Base-by-base conservation (phyloP, 345 rosid species). In the Laguncularia racemosa region DNA sequence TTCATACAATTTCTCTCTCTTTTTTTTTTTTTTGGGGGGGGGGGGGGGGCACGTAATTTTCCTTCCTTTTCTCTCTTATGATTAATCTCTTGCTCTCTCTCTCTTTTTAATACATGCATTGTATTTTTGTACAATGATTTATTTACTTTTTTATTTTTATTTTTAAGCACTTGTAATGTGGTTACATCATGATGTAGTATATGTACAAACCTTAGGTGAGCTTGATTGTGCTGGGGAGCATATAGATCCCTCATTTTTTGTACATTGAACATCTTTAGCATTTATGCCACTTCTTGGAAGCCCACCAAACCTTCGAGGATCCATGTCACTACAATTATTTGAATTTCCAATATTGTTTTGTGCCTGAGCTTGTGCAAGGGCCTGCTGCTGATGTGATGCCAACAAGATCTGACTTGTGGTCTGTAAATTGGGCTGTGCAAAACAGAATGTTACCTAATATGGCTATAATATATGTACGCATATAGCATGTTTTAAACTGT, bases 351-450 rank as follows among this genome's bases (percentile, higher is more conserved):
- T 67, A 68, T 71, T 73, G 58, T 77, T 64, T 53, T 73, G 84
- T 46, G 76, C 59, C 58, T 78, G 81, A 46, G 76, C 79, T 20
- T 82, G 79, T 55, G 84, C 81, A 72, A 78, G 64, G 52, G 78
- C 68, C 61, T 78, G 86, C 52, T 78, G 84, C 50, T 78, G 86
- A 26, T 76, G 82, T 50, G 86, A 76, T 38, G 79, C 60, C 67
- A 79, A 62, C 55, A 75, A 81, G 70, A 72, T 65, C 57, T 81
- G 90, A 63, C 73, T 81, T 46, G 73, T 81, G 43, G 58, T 55
- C 56, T 70, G 83, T 57, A 71, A 48, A 64, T 64, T 77, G 59
- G 82, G 73, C 68, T 81, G 74, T 16, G 51, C 65, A 62, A 43
- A 48, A 16, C 19, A 52, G 40, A 53, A 23, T 23, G 28, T 23